Base-by-base conservation (phyloP, 176 grass and related monocot genomes). In the Cenchrus fungigraminus region DNA sequence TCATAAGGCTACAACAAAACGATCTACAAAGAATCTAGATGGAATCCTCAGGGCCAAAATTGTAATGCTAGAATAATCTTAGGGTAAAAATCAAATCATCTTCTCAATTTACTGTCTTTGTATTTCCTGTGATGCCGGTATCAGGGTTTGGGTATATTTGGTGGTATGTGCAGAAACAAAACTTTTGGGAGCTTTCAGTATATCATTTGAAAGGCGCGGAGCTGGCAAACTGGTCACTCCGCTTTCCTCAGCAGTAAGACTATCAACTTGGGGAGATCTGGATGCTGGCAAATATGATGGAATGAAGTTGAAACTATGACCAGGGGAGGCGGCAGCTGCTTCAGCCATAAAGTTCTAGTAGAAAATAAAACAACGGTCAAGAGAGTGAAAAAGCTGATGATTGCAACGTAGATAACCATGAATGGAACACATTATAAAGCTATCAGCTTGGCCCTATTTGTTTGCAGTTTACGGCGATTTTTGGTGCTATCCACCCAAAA, bases 271-370 rank as follows among this genome's bases (percentile, higher is more conserved):
- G 54, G 84, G 79, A 82, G 88, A 90, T 67, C 17, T 67, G 8
- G 83, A 66, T 78, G 73, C 28, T 43, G 84, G 73, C 66, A 90
- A 73, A 83, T 90, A 86, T 86, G 88, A 49, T 73, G 84, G 88
- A 82, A 86, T 90, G 65, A 64, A 78, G 79, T 83, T 19, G 51
- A 58, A 90, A 73, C 32, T 90, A 75, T 90, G 88, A 66, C 50
- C 88, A 86, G 88, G 84, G 79, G 79, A 90, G 68, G 84, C 88
- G 0, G 83, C 79, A 0, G 84, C 79, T 14, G 83, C 84, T 86
- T 90, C 88, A 11, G 84, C 84, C 88, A 90, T 90, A 52, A 83
- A 90, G 40, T 90, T 83, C 88, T 90, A 80, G 47, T 32, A 32
- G 78, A 73, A 85, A 82, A 8, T 17, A 71, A 79, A 82, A 65